A percentile compares a stretch with the other conserved stretches of the same genome.
These are phyloP conservation scores for Kazachstania africana DNA, from an alignment of 805 yeast genomes.

Conservation along the genomic window DNA sequence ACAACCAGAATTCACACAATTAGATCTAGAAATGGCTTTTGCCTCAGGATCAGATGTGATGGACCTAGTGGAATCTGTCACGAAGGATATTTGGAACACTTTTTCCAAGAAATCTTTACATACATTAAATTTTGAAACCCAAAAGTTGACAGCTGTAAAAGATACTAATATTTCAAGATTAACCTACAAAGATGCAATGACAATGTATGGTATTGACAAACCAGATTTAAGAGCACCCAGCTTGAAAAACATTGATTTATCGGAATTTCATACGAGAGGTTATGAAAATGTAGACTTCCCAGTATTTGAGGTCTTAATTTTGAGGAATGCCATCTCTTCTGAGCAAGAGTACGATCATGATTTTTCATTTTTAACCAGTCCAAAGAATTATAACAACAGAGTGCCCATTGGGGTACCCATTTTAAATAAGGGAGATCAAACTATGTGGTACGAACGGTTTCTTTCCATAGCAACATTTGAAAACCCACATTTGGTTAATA, in stretches of 20 bases:
- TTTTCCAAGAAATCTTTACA: slow-evolving; percentile 27
- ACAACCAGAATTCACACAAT: slow-evolving; percentile 95
- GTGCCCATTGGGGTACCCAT: slow-evolving; percentile 49
- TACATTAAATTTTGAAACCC: slow-evolving; percentile 13
- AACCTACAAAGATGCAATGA: slow-evolving; percentile 57
- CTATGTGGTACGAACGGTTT: slow-evolving; percentile 34
- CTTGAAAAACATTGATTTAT: slow-evolving; percentile 39
- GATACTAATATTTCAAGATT: slow-evolving; percentile 36
- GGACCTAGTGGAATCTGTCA: slow-evolving; percentile 45
- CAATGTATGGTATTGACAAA: slow-evolving; percentile 79
- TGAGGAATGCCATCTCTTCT: slow-evolving; percentile 36
- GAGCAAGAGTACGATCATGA: slow-evolving; percentile 17
- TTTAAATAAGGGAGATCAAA: slow-evolving; percentile 28
- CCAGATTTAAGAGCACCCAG: slow-evolving; percentile 70
- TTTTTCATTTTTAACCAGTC: slow-evolving; percentile 32
- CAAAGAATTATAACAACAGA: slow-evolving; percentile 39
- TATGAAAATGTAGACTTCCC: slow-evolving; percentile 40
- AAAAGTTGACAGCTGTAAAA: slow-evolving; percentile 9
- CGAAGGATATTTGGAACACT: slow-evolving; percentile 43
- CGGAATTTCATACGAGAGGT: slow-evolving; percentile 27
- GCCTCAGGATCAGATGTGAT: slow-evolving; percentile 59
- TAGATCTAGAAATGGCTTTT: slow-evolving; percentile 92
- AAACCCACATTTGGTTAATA: slow-evolving; percentile 21
- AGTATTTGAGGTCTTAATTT: slow-evolving; percentile 61
- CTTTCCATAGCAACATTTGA: slow-evolving; percentile 24